phyloP scores from a whole-genome alignment of 345 rosid species.

The Populus alba region DNA sequence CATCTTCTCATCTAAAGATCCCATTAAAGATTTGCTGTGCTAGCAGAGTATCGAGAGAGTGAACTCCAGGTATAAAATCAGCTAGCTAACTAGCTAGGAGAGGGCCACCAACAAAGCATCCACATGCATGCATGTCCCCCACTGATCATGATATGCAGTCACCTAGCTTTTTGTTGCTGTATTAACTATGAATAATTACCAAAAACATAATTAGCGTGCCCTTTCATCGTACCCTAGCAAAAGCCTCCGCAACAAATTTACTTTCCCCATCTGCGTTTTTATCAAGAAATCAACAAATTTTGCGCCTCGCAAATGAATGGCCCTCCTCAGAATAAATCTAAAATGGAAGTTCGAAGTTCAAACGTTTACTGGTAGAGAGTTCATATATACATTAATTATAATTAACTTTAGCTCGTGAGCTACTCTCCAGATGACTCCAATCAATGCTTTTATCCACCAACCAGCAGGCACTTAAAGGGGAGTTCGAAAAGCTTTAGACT shows the following conservation, averaged over 20 bases:
- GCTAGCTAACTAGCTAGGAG: not conserved
- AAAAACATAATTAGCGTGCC: not conserved
- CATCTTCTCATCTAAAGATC: not conserved
- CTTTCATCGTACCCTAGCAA: no score
- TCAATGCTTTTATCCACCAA: not conserved
- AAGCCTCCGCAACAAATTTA: no score
- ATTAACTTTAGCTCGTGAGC: no score
- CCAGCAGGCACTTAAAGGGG: not conserved
- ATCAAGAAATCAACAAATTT: no score
- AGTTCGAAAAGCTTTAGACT: not conserved
- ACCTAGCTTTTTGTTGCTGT: not conserved
- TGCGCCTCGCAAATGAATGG: no score
- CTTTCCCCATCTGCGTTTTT: no score
- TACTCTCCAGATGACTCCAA: no score
- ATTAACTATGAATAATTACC: not conserved
- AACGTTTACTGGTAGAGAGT: no score
- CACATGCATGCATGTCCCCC: not conserved
- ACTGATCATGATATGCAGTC: not conserved
- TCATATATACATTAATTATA: no score
- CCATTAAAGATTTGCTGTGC: not conserved
- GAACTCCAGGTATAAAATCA: no score
- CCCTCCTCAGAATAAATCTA: no score
- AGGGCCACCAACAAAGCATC: not conserved
- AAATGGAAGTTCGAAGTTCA: no score
- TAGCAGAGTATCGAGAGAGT: not conserved